Evolutionary conservation across 371 early-diverging fungal species (phyloP), one percentile per base, ranked within the genome.

Genomic region (Paraphysoderma sedebokerense): DNA sequence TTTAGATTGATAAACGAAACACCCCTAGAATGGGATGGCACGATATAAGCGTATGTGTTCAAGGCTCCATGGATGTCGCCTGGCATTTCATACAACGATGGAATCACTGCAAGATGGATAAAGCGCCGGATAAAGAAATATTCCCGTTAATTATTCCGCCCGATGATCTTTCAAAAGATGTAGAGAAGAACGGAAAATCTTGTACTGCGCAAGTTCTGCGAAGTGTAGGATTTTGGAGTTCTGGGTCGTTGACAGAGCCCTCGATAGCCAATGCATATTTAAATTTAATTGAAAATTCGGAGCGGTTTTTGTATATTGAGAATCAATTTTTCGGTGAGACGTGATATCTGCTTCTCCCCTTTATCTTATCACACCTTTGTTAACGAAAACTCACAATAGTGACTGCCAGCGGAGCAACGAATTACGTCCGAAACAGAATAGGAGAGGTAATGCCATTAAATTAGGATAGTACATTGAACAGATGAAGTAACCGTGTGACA

Each of bases 21-120:
- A 52, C 49, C 20, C 74, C 87, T 8, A 72, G 93, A 41, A 86
- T 95, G 91, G 90, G 92, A 20, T 95, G 95, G 95, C 92, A 92
- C 60, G 95, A 93, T 51, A 74, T 92, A n/a, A 77, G 81, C 0
- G 56, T 82, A 49, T 27, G 36, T 33, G 30, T 45, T 9, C 35
- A 74, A 6, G 89, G 87, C 0, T 87, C 87, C 11, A 67, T 79
- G 23, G 92, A 92, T 53, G 67, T 88, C 13, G 77, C 85, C 1
- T 70, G 85, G 19, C 89, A 90, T 55, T 95, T 92, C 57, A 79
- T 89, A 38, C 77, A 90, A 61, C 67, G 92, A 37, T 95, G 92
- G 92, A 91, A 91, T 55, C 85, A 81, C 54, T 65, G 84, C 32
- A 87, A 85, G 54, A 51, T 60, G 15, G 59, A 55, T 41, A 87